A percentile compares a stretch with the other conserved stretches of the same genome.
phyloP scores from a whole-genome alignment of 192 early-diverging fungal genomes.

The Coemansia sp. region DNA sequence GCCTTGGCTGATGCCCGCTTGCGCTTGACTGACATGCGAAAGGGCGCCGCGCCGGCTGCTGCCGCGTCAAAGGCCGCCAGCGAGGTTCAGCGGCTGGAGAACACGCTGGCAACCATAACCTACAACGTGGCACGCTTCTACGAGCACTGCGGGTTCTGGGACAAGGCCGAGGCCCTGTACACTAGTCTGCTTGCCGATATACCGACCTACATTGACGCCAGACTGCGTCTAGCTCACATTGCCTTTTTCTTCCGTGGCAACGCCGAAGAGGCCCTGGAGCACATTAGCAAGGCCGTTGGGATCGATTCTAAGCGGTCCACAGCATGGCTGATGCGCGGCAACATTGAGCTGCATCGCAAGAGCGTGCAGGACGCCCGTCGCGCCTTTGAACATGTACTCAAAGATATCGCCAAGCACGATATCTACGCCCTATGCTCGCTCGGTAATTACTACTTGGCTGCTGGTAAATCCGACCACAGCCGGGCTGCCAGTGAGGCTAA shows the following conservation, averaged over 20 bases:
- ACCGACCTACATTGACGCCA: conserved; percentile 79
- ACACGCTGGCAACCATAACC: conserved; percentile 58
- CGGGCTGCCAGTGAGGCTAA: conserved; percentile 5
- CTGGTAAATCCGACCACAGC: conserved; percentile 57
- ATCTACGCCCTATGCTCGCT: conserved; percentile 76
- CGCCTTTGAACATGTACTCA: conserved; percentile 77
- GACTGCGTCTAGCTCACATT: conserved; percentile 77
- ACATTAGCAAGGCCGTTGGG: conserved; percentile 65
- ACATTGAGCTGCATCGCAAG: conserved; percentile 63
- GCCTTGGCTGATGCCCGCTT: conserved; percentile 17
- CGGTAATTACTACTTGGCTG: conserved; percentile 78
- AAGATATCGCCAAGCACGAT: conserved; percentile 77
- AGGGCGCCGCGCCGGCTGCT: background rate
- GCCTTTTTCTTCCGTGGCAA: conserved; percentile 57
- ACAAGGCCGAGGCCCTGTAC: conserved; percentile 70
- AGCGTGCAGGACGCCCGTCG: conserved; percentile 70
- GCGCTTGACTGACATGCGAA: conserved; percentile 6
- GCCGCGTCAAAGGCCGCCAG: background rate
- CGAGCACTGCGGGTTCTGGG: conserved; percentile 60
- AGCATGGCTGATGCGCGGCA: conserved; percentile 76
- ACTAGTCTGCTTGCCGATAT: conserved; percentile 61
- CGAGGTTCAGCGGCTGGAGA: conserved; percentile 38
- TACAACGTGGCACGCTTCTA: conserved; percentile 82
- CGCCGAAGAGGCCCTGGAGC: conserved; percentile 62
- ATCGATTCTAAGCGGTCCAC: conserved; percentile 63